These are phyloP conservation scores for Atkinsonella hypoxylon DNA, from an alignment of 2,329 filamentous ascomycete species.

Conservation along the genomic window DNA sequence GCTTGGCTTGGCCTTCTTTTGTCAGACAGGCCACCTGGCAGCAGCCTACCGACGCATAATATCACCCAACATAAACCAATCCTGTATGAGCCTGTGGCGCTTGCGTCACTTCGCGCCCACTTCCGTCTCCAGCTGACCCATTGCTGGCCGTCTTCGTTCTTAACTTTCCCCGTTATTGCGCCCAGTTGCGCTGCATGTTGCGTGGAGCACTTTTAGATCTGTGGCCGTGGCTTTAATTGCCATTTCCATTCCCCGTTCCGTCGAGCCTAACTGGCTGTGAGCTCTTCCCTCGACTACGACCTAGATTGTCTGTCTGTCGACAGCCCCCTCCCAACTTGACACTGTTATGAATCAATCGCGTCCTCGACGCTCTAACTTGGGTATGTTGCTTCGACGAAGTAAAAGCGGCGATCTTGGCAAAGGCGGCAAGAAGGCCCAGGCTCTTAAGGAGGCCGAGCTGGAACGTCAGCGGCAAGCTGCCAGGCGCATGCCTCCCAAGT, in stretches of 20 bases:
- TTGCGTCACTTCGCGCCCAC: background rate
- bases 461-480: constrained; percentile 38
- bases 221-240: background rate
- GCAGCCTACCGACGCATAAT: background rate
- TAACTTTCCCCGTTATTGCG: background rate
- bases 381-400: constrained; percentile 52
- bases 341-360: constrained; percentile 18
- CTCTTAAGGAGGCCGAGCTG: constrained; percentile 36
- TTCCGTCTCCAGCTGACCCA: constrained; percentile 1
- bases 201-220: background rate
- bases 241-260: background rate
- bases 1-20: background rate
- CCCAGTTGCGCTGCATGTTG: background rate
- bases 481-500: constrained; percentile 35
- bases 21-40: background rate
- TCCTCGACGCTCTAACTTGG: constrained; percentile 32
- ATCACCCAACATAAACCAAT: background rate
- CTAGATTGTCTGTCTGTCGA: background rate
- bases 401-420: constrained; percentile 56
- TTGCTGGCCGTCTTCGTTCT: background rate
- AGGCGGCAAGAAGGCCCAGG: constrained; percentile 46
- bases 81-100: constrained; percentile 1
- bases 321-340: constrained; percentile 7
- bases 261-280: background rate
- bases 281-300: background rate